Percentiles rank a stretch among this genome's conserved stretches.
phyloP scores from a whole-genome alignment of 2,329 filamentous ascomycete genomes.

The Stemphylium lycopersici region DNA sequence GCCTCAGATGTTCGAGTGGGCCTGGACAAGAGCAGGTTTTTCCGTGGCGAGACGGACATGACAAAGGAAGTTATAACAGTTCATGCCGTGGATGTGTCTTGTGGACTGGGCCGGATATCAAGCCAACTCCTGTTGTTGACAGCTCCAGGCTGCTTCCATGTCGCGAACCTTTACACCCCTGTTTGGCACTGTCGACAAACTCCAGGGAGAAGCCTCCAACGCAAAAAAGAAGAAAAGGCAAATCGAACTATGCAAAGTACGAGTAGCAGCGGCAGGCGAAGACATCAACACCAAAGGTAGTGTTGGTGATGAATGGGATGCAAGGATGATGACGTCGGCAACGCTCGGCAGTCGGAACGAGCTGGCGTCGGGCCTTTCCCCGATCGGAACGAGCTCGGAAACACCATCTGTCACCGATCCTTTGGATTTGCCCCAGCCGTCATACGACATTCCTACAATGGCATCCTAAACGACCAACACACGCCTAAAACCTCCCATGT shows the following conservation, averaged over 20 bases:
- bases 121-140: neutral
- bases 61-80: neutral
- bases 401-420: neutral
- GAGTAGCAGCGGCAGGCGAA: too few species aligned
- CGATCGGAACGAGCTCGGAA: conserved; percentile 16
- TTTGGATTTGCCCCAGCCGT: neutral
- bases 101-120: neutral
- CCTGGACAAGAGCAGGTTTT: neutral
- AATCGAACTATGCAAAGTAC: too few species aligned
- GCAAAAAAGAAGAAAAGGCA: neutral
- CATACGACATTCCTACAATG: neutral
- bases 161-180: too few species aligned
- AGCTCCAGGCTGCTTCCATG: neutral
- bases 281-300: neutral
- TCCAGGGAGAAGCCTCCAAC: too few species aligned
- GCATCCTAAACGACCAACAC: neutral
- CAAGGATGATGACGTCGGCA: conserved; percentile 1
- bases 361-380: neutral
- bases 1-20: neutral
- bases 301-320: neutral
- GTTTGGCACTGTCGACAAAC: too few species aligned
- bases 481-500: neutral
- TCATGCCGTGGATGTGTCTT: neutral
- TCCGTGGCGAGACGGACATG: neutral
- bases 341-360: conserved; percentile 11